Evolutionary conservation across 352 stramenopile species (phyloP).

Genomic region (Pythium apleroticum): DNA sequence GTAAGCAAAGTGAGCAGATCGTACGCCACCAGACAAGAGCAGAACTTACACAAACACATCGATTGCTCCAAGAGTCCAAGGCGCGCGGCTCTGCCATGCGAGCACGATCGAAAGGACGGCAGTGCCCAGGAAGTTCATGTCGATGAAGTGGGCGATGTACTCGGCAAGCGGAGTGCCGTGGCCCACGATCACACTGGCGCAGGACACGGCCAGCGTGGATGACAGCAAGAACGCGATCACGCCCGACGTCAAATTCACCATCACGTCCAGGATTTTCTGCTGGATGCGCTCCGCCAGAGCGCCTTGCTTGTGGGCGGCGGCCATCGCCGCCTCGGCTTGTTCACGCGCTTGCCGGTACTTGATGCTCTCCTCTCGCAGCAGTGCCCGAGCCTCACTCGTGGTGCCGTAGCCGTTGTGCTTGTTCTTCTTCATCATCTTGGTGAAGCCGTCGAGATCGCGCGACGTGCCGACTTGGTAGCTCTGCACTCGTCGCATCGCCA

Average conservation of each 20-base stretch:
- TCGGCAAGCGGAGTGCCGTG: slow-evolving; percentile 55
- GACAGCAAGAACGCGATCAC: slow-evolving; percentile 79
- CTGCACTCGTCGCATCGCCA: slow-evolving; percentile 53
- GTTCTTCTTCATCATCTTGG: slow-evolving; percentile 17
- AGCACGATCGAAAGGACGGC: slow-evolving; percentile 67
- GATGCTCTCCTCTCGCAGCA: slow-evolving; percentile 26
- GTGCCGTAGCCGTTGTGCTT: slow-evolving; percentile 4
- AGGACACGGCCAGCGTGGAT: slow-evolving; percentile 77
- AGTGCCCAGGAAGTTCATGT: slow-evolving; percentile 82
- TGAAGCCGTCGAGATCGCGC: neutral
- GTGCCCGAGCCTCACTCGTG: slow-evolving; percentile 7
- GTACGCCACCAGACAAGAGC: too few species aligned
- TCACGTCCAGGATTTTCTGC: slow-evolving; percentile 30
- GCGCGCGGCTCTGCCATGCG: slow-evolving; percentile 69
- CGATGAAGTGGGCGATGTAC: slow-evolving; percentile 77
- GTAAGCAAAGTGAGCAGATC: too few species aligned
- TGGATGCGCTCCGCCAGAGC: slow-evolving; percentile 8
- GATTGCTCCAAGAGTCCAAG: slow-evolving; percentile 75
- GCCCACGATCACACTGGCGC: slow-evolving; percentile 74
- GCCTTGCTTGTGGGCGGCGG: neutral
- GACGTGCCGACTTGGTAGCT: slow-evolving; percentile 48
- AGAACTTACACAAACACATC: slow-evolving; percentile 74
- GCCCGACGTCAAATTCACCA: slow-evolving; percentile 74
- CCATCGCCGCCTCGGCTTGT: neutral
- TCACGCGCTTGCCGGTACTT: neutral